phyloP scores from a whole-genome alignment of 495 filamentous ascomycete genomes.

The Peziza echinospora region DNA sequence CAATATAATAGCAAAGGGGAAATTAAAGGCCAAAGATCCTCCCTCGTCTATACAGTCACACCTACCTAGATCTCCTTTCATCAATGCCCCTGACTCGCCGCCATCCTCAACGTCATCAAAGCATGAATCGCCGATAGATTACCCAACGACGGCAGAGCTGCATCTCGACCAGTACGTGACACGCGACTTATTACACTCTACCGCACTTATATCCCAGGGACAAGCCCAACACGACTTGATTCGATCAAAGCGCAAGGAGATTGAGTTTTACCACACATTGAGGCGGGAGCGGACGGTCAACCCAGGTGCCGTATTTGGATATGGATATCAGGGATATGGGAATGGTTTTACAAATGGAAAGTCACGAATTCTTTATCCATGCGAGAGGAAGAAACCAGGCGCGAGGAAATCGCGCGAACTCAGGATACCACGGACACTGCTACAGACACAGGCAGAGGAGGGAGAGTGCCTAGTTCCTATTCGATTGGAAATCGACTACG shows the following conservation, averaged over 20 bases:
- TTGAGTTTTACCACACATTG: constrained; percentile 28
- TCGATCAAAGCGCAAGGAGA: constrained; percentile 29
- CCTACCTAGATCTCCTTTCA: background rate
- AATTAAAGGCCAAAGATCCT: background rate
- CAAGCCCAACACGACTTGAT: constrained; percentile 17
- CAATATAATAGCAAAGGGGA: background rate
- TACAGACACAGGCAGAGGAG: constrained; percentile 66
- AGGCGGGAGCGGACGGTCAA: constrained; percentile 30
- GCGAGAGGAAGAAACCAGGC: constrained; percentile 47
- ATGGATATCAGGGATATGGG: constrained; percentile 75
- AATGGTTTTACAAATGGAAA: constrained; percentile 55
- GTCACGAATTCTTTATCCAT: constrained; percentile 48
- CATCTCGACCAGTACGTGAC: constrained; percentile 51
- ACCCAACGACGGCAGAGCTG: constrained; percentile 12
- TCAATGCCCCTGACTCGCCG: background rate
- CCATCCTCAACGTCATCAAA: background rate
- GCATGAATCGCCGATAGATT: constrained; percentile 9
- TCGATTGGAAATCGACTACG: constrained; percentile 80
- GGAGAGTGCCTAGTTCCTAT: constrained; percentile 80
- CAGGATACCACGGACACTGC: constrained; percentile 50
- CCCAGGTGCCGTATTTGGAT: constrained; percentile 45
- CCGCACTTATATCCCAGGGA: constrained; percentile 29
- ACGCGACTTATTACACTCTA: constrained; percentile 50
- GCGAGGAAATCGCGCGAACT: constrained; percentile 48
- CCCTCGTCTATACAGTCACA: background rate